Base-by-base conservation (phyloP, 768 basidiomycete species). In the Agaricus subrufescens region DNA sequence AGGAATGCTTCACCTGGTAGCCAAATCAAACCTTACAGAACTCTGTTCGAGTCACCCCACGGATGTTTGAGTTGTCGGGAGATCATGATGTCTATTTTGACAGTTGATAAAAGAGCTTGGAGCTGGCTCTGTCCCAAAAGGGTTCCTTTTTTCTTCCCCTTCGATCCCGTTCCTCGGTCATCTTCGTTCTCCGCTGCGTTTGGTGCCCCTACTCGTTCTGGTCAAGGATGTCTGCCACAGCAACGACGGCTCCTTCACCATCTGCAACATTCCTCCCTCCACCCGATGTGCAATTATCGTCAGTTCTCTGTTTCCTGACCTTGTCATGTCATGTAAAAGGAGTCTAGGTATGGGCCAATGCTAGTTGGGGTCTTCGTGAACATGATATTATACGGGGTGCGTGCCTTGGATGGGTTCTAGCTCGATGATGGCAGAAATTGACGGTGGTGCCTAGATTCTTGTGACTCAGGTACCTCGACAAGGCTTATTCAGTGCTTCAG, bases 351-450 rank as follows among this genome's bases (percentile, higher is more conserved):
- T 61, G 77, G 77, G 19, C 76, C 77, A 10, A 75, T 78, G 73
- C 67, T 77, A 38, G 65, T 77, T 52, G 77, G 75, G 29, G 67
- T 68, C 15, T 73, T 70, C 56, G 60, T 72, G 38, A 77, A 78
- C 56, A 72, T 75, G 66, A 72, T 79, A 59, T 69, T 79, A 37
- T 79, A 75, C 58, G 78, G 78, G 58, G 78, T 78, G 58, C 56
- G 70, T 62, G 4, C 4, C 27, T 39, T 38, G 50, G 43, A 47
- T 25, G 19, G 19, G 19, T 26, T 37, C 37, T 3, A n/a, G 19
- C 19, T 19, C 19, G 14, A 37, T 42, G 23, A 47, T 15, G 23
- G 9, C 19, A 30, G n/a, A 34, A 38, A 37, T 8, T 46, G 38
- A 25, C 46, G 25, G n/a, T n/a, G 15, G 8, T 40, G 12, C 23